Evolutionary conservation across 2,329 filamentous ascomycete genomes (phyloP), one percentile per base, ranked within the genome.

Genomic region (Exophiala sp.): DNA sequence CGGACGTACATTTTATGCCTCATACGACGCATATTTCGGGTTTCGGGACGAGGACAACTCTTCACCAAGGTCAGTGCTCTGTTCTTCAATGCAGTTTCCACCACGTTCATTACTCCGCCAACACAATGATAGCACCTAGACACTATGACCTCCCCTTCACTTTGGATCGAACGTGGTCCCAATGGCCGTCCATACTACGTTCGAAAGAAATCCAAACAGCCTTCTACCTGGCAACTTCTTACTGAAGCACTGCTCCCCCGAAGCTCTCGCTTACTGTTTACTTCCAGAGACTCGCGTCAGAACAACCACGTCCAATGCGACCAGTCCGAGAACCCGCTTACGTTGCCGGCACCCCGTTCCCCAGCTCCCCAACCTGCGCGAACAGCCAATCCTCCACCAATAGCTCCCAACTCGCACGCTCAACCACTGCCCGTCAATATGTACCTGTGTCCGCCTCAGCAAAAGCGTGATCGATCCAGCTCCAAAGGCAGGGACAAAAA

Each of bases 141-240:
- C 46, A 48, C n/a, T 18, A 52, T 52, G 50, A 55, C 47, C 39
- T 40, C 32, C 10, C 36, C 32, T 20, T 54, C 48, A 21, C 50
- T 43, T 8, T 61, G 61, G 61, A 58, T 63, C 50, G 59, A 63
- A 45, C 53, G 55, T 12, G 59, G 55, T 29, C 36, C 50, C 39
- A 51, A 60, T 29, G 60, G 60, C 11, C 61, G 50, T 47, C 45
- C 53, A 11, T 63, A 55, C 47, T 62, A 52, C 39, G 61, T 63
- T 35, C 54, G 59, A 39, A 47, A 45, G 36, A 62, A 62, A 47
- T 46, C 51, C 21, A 48, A 54, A 21, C 36, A 18, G 24, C 47
- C 42, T 16, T 58, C 52, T n/a, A 24, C 40, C 14, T 29, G 40
- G 11, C 29, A 47, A 29, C n/a, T 41, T 14, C 34, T 61, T 24